These are phyloP conservation scores for Chytriomyces confervae DNA, from an alignment of 192 early-diverging fungal species.

Conservation along the genomic window DNA sequence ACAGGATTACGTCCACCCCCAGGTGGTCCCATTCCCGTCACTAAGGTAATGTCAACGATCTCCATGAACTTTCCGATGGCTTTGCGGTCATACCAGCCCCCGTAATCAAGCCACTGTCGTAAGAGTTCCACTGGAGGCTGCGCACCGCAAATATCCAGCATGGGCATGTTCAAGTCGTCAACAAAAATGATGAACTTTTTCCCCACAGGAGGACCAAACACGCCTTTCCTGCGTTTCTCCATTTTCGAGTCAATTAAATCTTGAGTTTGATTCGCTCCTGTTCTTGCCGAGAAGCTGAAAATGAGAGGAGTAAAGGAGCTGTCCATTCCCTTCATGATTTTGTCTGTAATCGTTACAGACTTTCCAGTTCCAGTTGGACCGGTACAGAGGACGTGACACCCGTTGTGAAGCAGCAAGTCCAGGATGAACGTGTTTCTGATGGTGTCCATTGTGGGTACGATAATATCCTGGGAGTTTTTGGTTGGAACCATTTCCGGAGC, in stretches of 20 bases:
- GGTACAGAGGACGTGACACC: constrained; percentile 58
- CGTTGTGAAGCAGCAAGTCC: constrained; percentile 57
- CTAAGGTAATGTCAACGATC: constrained; percentile 63
- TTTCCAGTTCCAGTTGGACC: constrained; percentile 70
- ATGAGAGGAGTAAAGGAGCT: constrained; percentile 53
- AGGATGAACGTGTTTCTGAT: constrained; percentile 64
- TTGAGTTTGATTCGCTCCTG: constrained; percentile 67
- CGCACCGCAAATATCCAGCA: constrained; percentile 63
- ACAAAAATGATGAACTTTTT: constrained; percentile 63
- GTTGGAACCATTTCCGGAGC: constrained; percentile 52
- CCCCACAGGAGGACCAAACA: constrained; percentile 68
- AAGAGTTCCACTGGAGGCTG: constrained; percentile 69
- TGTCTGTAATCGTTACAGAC: constrained; percentile 66
- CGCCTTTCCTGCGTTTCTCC: constrained; percentile 68
- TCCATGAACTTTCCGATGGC: constrained; percentile 68
- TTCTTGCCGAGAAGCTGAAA: constrained; percentile 67
- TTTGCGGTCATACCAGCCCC: constrained; percentile 67
- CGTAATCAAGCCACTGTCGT: constrained; percentile 69
- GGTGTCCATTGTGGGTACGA: constrained; percentile 69
- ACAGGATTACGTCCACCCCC: constrained; percentile 68
- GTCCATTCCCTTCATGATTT: constrained; percentile 61
- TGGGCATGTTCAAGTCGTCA: constrained; percentile 72
- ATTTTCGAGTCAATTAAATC: constrained; percentile 68
- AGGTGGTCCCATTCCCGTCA: constrained; percentile 66
- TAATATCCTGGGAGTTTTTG: constrained; percentile 53